Evolutionary conservation across 2,329 filamentous ascomycete species (phyloP).

Genomic region (Sporothrix pseudoabietina): DNA sequence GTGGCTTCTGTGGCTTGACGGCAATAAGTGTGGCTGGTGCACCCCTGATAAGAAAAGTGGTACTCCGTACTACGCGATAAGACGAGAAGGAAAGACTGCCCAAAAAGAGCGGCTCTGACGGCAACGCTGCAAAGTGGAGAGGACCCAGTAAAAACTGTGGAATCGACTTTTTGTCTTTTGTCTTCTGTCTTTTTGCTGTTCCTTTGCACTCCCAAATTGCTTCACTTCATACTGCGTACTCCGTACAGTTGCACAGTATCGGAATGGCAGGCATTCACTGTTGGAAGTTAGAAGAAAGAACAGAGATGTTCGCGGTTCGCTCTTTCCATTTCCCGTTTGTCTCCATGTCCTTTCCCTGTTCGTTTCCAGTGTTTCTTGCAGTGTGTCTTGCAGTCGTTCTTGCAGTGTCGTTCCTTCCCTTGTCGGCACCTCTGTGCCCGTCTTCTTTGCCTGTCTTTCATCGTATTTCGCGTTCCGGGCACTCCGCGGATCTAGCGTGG

Average conservation of each 20-base stretch:
- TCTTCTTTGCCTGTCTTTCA: not conserved
- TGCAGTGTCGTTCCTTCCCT: constrained; percentile 8
- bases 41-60: too few relatives aligned
- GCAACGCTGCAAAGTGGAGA: not conserved
- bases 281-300: not conserved
- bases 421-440: not conserved
- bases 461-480: constrained; percentile 22
- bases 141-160: not conserved
- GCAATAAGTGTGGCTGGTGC: not conserved
- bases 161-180: not conserved
- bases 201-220: too few relatives aligned
- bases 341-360: not conserved
- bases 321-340: not conserved
- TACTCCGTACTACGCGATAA: not conserved
- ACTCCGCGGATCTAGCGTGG: constrained; percentile 10
- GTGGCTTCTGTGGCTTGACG: too few relatives aligned
- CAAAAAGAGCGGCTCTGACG: not conserved
- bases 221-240: not conserved
- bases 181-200: too few relatives aligned
- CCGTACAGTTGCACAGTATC: not conserved
- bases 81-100: not conserved
- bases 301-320: constrained; percentile 1
- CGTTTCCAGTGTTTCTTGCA: not conserved
- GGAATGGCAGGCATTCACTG: not conserved
- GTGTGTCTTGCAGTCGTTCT: not conserved